Evolutionary conservation across 2,329 filamentous ascomycete species (phyloP).

Genomic region (Pseudodiploospora longispora): DNA sequence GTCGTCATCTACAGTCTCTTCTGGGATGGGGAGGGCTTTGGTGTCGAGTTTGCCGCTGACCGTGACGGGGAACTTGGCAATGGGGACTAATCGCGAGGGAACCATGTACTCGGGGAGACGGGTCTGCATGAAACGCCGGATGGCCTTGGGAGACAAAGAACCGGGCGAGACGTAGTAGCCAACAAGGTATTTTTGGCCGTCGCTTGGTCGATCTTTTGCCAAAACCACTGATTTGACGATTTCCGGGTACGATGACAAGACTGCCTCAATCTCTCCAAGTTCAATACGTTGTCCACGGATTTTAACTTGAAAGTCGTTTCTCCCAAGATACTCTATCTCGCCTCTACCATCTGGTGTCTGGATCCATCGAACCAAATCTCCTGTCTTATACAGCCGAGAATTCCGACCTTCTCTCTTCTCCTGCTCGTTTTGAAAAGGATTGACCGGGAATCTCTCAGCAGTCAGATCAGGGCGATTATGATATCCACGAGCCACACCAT

Average conservation of each 20-base stretch:
- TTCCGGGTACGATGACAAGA: conserved; percentile 4
- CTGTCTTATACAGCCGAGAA: conserved; percentile 9
- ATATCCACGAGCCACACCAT: conserved; percentile 5
- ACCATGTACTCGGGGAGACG: conserved; percentile 2
- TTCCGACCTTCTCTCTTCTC: background rate
- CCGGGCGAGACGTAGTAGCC: conserved; percentile 4
- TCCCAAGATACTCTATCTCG: conserved; percentile 11
- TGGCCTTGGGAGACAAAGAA: background rate
- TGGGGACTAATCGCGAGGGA: background rate
- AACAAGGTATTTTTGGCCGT: conserved; percentile 3
- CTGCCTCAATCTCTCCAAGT: conserved; percentile 9
- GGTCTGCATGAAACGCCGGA: conserved; percentile 1
- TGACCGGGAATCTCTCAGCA: conserved; percentile 2
- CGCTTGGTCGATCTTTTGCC: background rate
- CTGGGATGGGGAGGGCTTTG: background rate
- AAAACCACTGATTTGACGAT: conserved; percentile 7
- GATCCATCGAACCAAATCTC: conserved; percentile 9
- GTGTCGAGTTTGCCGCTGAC: conserved; percentile 7
- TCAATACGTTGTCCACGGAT: conserved; percentile 11
- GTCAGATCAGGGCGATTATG: conserved; percentile 4
- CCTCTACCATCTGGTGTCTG: conserved; percentile 2
- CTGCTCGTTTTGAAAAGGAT: background rate
- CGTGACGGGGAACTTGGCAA: conserved; percentile 3
- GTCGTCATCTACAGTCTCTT: too few relatives aligned
- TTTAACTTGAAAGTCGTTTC: conserved; percentile 13